These are phyloP conservation scores for Exsudoporus frostii DNA, from an alignment of 768 basidiomycete species.

Conservation along the genomic window DNA sequence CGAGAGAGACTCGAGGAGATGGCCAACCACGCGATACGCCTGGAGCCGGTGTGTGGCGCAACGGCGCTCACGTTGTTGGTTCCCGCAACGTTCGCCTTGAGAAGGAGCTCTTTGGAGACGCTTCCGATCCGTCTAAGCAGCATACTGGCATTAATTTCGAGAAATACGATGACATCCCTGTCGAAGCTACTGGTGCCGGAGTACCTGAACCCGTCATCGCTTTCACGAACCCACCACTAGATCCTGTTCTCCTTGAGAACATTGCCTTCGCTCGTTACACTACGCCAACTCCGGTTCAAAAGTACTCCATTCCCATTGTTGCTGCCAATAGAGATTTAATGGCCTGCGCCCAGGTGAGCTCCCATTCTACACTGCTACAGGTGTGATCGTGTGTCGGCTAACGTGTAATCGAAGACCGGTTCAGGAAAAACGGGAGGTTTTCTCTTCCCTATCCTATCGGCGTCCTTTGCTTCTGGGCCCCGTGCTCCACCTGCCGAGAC, in stretches of 20 bases:
- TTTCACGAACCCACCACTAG: conserved; percentile 87
- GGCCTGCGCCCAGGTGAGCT: conserved; percentile 86
- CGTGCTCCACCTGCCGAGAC: conserved; percentile 57
- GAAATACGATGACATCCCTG: conserved; percentile 99
- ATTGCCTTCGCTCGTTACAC: conserved; percentile 90
- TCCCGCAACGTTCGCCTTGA: conserved; percentile 83
- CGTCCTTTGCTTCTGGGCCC: conserved; percentile 85
- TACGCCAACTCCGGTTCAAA: conserved; percentile 97
- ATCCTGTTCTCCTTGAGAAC: conserved; percentile 93
- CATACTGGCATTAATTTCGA: conserved; percentile 99
- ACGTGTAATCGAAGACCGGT: conserved; percentile 68
- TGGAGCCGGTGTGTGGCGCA: conserved; percentile 73
- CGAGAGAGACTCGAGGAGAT: conserved; percentile 30
- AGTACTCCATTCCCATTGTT: conserved; percentile 99
- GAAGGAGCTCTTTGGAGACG: conserved; percentile 94
- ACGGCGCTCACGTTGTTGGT: conserved; percentile 85
- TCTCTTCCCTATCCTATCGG: conserved; percentile 97
- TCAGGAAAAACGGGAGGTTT: conserved; percentile 99
- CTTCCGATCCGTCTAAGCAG: conserved; percentile 79
- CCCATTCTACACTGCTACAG: neutral
- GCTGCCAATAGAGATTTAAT: conserved; percentile 85
- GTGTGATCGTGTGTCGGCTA: conserved; percentile 14
- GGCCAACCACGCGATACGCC: conserved; percentile 49
- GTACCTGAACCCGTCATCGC: conserved; percentile 92
- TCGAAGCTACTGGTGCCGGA: conserved; percentile 94